phyloP scores from a whole-genome alignment of 2,329 filamentous ascomycete genomes.

The Fusarium sp. region DNA sequence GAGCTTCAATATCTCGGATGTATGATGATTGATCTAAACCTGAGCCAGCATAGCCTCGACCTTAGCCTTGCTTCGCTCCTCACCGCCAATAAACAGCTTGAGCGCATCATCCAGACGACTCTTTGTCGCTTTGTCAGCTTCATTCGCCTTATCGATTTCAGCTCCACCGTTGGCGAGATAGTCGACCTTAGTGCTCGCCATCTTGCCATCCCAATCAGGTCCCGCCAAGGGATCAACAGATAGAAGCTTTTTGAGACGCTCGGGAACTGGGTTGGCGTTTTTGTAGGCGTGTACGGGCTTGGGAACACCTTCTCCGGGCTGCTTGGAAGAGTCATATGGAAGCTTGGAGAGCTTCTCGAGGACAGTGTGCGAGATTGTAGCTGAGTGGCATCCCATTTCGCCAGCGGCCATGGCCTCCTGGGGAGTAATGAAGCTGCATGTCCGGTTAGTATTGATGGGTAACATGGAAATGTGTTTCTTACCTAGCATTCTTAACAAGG shows the following conservation, averaged over 20 bases:
- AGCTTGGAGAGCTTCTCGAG: constrained; percentile 53
- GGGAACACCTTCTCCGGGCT: constrained; percentile 52
- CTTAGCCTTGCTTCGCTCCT: constrained; percentile 52
- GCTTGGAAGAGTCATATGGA: constrained; percentile 50
- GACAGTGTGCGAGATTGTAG: constrained; percentile 55
- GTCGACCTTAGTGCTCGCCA: constrained; percentile 55
- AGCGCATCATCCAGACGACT: constrained; percentile 54
- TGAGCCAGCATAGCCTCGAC: constrained; percentile 47
- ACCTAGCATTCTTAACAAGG: constrained; percentile 59
- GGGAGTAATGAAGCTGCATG: constrained; percentile 53
- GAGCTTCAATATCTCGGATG: background rate
- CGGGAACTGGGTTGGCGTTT: constrained; percentile 47
- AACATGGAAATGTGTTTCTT: background rate
- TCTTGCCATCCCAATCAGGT: constrained; percentile 52
- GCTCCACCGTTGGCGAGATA: constrained; percentile 59
- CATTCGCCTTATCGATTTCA: constrained; percentile 56
- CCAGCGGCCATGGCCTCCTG: constrained; percentile 59
- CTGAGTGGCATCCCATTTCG: constrained; percentile 59
- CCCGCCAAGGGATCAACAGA: constrained; percentile 54
- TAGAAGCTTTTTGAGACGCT: constrained; percentile 50
- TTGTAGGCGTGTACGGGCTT: constrained; percentile 56
- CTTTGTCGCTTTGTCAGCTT: constrained; percentile 51
- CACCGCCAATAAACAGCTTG: constrained; percentile 54
- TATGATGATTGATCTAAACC: background rate
- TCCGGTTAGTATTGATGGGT: background rate